Base-by-base conservation (phyloP, 2,329 filamentous ascomycete genomes). In the Microdochium trichocladiopsis region DNA sequence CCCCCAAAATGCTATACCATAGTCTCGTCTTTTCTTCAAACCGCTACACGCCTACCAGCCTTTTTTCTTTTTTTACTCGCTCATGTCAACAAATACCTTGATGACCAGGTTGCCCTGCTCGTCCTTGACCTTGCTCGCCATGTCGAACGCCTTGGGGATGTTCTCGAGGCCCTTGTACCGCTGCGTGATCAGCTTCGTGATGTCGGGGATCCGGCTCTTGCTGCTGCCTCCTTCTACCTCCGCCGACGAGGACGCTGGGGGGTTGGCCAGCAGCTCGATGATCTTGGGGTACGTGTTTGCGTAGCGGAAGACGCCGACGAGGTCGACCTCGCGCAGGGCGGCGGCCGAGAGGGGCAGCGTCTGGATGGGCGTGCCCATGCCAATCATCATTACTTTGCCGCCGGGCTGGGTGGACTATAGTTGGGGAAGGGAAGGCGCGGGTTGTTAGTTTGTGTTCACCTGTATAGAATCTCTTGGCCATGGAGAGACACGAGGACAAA, bases 321-420 rank as follows among this genome's bases (percentile, higher is more conserved):
- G 85, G 63, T 91, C 87, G 45, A 91, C 83, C 69, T 92, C 88
- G 36, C 86, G 79, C 25, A 90, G 72, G 37, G 87, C 85, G 2
- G 87, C 87, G 4, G 85, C 84, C 8, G 83, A 87, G 47, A 92
- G 72, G 1, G 87, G 87, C 2, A 91, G 74, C 0, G 86, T 90
- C 66, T 90, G 86, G 50, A 90, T 79, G 0, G 87, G 87, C 4
- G 81, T 87, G 36, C 88, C 88, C 87, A 91, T 91, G 51, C 87
- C 88, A 23, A 92, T 86, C 66, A 91, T 83, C 66, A 91, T 78
- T 49, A 90, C 75, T 60, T 84, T 84, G 51, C 87, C 87, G 41
- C 87, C 87, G 0, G 86, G 80, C 55, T 77, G 77, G 14, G 84
- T 83, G 2, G 77, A 68, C 77, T 80, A n/a, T 1, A 2, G 12